Evolutionary conservation across 768 basidiomycete species (phyloP).

Genomic region (Chiua virens): DNA sequence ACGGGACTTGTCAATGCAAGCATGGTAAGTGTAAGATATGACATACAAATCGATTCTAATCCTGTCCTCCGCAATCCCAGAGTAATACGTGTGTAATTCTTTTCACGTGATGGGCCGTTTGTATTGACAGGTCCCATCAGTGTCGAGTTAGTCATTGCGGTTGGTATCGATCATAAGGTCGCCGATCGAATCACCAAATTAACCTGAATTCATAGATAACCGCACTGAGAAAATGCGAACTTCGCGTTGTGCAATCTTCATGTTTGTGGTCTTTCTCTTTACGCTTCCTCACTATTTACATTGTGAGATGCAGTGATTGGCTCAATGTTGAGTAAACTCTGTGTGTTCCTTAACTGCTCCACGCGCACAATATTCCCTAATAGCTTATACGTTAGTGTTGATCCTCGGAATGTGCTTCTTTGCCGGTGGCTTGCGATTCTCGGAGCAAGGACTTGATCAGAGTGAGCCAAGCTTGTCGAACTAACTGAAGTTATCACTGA

Average conservation of each 20-base stretch:
- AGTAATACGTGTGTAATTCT: constrained; percentile 59
- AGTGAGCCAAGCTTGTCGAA: constrained; percentile 44
- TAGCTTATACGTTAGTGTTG: constrained; percentile 47
- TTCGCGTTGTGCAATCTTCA: constrained; percentile 79
- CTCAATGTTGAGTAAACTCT: constrained; percentile 76
- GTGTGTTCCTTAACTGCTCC: constrained; percentile 34
- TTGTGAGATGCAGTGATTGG: constrained; percentile 60
- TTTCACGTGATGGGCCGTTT: background rate
- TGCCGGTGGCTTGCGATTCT: constrained; percentile 74
- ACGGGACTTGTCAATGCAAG: constrained; percentile 82
- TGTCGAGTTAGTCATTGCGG: constrained; percentile 69
- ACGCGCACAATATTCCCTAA: constrained; percentile 8
- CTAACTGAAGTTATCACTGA: constrained; percentile 3
- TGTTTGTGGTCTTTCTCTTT: constrained; percentile 41
- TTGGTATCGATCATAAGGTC: constrained; percentile 34
- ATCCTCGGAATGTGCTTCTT: constrained; percentile 92
- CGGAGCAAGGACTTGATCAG: constrained; percentile 75
- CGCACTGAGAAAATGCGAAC: constrained; percentile 78
- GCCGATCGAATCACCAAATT: background rate
- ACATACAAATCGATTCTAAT: constrained; percentile 2
- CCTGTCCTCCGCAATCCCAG: constrained; percentile 34
- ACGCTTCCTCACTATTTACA: constrained; percentile 3
- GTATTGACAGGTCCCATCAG: constrained; percentile 28
- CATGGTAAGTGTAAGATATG: constrained; percentile 47
- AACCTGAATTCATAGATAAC: constrained; percentile 46